Base-by-base conservation (phyloP, 1,139 yeast species). In the Insectozyma bohioensis region DNA sequence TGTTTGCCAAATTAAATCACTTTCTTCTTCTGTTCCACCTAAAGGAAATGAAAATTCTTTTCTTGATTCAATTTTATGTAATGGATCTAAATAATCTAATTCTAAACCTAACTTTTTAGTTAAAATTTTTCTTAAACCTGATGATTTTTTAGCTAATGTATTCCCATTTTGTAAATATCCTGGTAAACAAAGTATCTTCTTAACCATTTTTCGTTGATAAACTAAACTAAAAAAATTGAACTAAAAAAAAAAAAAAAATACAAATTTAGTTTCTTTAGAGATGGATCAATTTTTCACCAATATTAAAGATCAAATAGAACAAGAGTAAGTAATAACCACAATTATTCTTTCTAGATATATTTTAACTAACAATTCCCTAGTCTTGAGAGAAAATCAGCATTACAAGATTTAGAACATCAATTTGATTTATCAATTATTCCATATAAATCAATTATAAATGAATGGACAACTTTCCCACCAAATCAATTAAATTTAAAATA, bases 141-240 rank as follows among this genome's bases (percentile, higher is more conserved):
- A 76, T 1, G 95, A 77, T 54, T 87, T 87, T 42, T 78, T 81
- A 12, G 92, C 82, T 51, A 88, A 81, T 9, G 80, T 66, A 26
- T 77, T 70, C 5, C 86, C 95, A 46, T 77, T 83, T 62, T 87
- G 95, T 23, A 68, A 49, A 42, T 53, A 68, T 1, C 75, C 77
- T 20, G 73, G 73, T 15, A 70, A 53, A 31, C 67, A 63, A 20
- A 64, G 55, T 12, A 64, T 41, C 31, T 49, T 54, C 30, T 39
- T 42, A 3, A 31, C 21, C 30, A 33, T 26, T 11, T 24, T 21
- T n/a, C n/a, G n/a, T n/a, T 12, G 26, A 15, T 7, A 28, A 18
- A 24, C 10, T 19, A 23, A 23, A 34, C 24, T 11, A 17, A 21
- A 20, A 20, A n/a, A 11, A 15, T 3, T 16, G 18, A 9, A 27